phyloP scores from a whole-genome alignment of 1,284 basidiomycete species.

The Xanthoconium separans region DNA sequence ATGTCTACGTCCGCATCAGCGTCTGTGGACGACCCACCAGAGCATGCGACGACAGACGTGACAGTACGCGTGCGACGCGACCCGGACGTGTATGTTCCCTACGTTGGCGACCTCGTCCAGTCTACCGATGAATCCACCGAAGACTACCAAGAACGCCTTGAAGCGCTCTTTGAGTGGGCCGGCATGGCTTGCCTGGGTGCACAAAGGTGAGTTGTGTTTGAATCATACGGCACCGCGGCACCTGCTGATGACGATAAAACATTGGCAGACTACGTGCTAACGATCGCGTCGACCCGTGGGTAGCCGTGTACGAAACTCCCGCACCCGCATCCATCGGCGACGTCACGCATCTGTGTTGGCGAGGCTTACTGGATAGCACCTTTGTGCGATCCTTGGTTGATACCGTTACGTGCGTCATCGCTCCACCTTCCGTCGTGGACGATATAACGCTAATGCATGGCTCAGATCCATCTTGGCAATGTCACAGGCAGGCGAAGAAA shows the following conservation, averaged over 20 bases:
- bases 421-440: background rate
- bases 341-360: conserved; percentile 55
- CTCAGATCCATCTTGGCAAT: conserved; percentile 20
- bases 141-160: conserved; percentile 48
- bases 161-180: conserved; percentile 63
- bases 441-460: background rate
- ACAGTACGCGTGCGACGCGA: conserved; percentile 17
- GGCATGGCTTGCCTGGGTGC: conserved; percentile 56
- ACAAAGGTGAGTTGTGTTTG: conserved; percentile 31
- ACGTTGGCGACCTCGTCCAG: conserved; percentile 24
- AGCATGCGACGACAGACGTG: conserved; percentile 1
- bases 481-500: conserved; percentile 2
- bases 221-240: too few species aligned
- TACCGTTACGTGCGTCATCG: conserved; percentile 34
- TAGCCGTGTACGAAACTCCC: conserved; percentile 41
- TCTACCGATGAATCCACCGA: conserved; percentile 32
- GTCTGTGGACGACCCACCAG: background rate
- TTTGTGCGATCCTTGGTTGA: conserved; percentile 55
- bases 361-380: conserved; percentile 48
- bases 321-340: conserved; percentile 41
- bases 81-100: conserved; percentile 37
- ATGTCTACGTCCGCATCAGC: background rate
- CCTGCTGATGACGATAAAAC: too few species aligned
- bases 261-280: conserved; percentile 35
- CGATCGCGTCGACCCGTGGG: conserved; percentile 45